phyloP scores from a whole-genome alignment of 345 rosid species.

The Trapa incisa region DNA sequence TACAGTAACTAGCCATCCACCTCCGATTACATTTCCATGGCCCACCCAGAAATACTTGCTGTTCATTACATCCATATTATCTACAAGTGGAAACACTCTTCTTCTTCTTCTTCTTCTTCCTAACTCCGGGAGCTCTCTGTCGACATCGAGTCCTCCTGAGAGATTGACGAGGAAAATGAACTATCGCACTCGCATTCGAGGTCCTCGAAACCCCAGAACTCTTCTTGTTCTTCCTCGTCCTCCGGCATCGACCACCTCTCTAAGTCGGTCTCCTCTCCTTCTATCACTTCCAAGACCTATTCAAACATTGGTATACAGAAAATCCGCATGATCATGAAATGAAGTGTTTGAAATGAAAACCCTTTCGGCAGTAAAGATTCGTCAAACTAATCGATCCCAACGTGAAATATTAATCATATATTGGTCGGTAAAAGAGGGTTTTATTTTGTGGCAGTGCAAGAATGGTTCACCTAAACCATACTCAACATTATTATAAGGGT shows the following conservation, averaged over 20 bases:
- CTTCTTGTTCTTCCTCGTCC: slow-evolving; percentile 57
- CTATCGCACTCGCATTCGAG: slow-evolving; percentile 51
- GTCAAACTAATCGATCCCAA: too few species aligned
- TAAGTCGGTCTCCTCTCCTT: slow-evolving; percentile 39
- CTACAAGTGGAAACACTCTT: not conserved
- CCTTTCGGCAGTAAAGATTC: too few species aligned
- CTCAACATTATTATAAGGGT: not conserved
- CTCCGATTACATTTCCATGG: too few species aligned
- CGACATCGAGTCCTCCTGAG: slow-evolving; percentile 57
- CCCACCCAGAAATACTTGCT: too few species aligned
- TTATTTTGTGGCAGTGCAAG: too few species aligned
- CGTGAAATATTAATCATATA: too few species aligned
- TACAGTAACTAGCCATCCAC: too few species aligned
- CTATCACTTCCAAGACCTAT: slow-evolving; percentile 61
- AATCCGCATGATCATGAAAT: too few species aligned
- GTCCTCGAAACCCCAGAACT: slow-evolving; percentile 87
- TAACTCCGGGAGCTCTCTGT: slow-evolving; percentile 27
- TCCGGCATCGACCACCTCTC: slow-evolving; percentile 81
- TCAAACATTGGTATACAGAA: not conserved
- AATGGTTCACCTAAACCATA: too few species aligned
- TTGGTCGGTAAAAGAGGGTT: too few species aligned
- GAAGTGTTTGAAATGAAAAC: too few species aligned
- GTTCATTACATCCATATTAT: too few species aligned
- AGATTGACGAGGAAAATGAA: slow-evolving; percentile 33
- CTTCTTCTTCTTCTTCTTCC: not conserved